These are phyloP conservation scores for Aurantiochytrium sp. DNA, from an alignment of 108 stramenopile genomes.

Conservation along the genomic window DNA sequence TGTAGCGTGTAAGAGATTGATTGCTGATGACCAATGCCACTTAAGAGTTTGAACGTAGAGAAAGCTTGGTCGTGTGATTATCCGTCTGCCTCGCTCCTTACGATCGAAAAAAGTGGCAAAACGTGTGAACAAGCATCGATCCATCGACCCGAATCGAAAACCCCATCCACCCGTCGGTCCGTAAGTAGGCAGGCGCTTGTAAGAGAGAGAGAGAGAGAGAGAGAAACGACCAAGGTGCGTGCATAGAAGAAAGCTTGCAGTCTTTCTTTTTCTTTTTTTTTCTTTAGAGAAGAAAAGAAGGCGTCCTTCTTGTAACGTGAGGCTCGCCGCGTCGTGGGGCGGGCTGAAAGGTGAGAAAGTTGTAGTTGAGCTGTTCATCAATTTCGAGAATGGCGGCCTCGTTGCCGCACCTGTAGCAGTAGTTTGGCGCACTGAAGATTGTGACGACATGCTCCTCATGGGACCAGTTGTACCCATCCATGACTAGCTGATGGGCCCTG, in stretches of 20 bases:
- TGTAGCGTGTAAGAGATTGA: no score
- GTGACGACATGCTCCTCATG: conserved; percentile 75
- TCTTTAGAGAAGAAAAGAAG: conserved; percentile 64
- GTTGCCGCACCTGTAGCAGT: conserved; percentile 93
- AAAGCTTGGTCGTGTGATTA: no score
- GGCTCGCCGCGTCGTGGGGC: conserved; percentile 69
- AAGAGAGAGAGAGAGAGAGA: neutral
- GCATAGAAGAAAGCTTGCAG: neutral
- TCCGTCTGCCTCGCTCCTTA: no score
- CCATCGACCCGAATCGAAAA: no score
- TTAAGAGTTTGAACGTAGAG: no score
- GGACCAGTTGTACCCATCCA: conserved; percentile 72
- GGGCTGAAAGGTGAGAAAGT: conserved; percentile 51
- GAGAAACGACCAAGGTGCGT: neutral
- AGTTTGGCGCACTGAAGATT: conserved; percentile 92
- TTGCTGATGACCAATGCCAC: no score
- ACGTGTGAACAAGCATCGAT: no score
- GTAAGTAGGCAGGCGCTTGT: no score
- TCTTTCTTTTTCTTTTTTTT: neutral
- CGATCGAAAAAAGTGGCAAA: no score
- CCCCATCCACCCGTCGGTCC: no score
- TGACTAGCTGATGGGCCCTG: conserved; percentile 91
- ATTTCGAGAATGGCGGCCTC: conserved; percentile 91
- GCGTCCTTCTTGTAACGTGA: conserved; percentile 65
- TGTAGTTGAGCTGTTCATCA: conserved; percentile 56